Evolutionary conservation across 2,329 filamentous ascomycete species (phyloP).

Genomic region (Cercospora canescens): DNA sequence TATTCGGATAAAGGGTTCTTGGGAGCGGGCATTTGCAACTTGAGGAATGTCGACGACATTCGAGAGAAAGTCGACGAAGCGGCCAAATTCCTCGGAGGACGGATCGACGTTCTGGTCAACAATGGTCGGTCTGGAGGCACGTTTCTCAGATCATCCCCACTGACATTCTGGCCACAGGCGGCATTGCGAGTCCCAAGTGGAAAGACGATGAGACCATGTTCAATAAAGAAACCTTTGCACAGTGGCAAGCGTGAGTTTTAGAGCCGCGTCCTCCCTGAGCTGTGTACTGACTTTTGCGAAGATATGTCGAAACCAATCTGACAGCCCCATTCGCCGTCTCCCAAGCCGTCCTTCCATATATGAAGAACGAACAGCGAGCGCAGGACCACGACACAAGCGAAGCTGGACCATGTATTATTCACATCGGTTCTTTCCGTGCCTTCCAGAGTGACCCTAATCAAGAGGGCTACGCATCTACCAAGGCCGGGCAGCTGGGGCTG

Average conservation of each 20-base stretch:
- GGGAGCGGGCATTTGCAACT: slow-evolving; percentile 31
- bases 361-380: slow-evolving; percentile 24
- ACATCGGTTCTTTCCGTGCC: slow-evolving; percentile 52
- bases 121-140: slow-evolving; percentile 29
- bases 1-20: slow-evolving; percentile 24
- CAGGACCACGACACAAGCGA: slow-evolving; percentile 18
- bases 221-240: slow-evolving; percentile 34
- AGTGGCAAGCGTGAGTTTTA: slow-evolving; percentile 38
- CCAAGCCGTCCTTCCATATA: slow-evolving; percentile 34
- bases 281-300: slow-evolving; percentile 9
- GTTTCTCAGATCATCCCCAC: not conserved
- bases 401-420: slow-evolving; percentile 41
- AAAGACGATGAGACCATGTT: slow-evolving; percentile 35
- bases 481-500: slow-evolving; percentile 50
- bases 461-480: slow-evolving; percentile 51
- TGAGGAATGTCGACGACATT: slow-evolving; percentile 37
- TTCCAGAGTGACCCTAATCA: slow-evolving; percentile 50
- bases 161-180: slow-evolving; percentile 19
- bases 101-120: slow-evolving; percentile 43
- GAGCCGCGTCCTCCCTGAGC: not conserved
- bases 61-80: slow-evolving; percentile 33
- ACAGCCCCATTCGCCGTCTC: slow-evolving; percentile 36
- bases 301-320: slow-evolving; percentile 41
- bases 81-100: slow-evolving; percentile 34
- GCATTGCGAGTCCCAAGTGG: slow-evolving; percentile 36